A percentile compares a stretch with the other conserved stretches of the same genome.
Conservation (phyloP, 495 filamentous ascomycete species). For the Aspergillus bertholletiae region DNA sequence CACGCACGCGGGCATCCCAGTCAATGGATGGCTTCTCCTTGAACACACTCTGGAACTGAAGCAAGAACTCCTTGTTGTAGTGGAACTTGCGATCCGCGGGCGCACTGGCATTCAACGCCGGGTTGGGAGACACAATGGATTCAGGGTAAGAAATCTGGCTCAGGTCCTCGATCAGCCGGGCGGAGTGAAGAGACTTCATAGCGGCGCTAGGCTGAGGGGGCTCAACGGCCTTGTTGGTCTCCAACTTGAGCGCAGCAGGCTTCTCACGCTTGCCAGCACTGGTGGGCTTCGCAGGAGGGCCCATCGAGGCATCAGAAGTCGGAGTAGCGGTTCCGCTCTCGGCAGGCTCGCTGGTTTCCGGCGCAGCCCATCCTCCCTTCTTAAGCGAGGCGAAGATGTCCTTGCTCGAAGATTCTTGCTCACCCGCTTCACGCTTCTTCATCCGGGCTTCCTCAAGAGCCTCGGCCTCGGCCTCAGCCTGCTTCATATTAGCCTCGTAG, state of each 20-base stretch:
- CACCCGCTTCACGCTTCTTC: conserved; percentile 40
- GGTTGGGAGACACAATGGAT: conserved; percentile 81
- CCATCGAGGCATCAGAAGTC: conserved; percentile 52
- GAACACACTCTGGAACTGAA: conserved; percentile 95
- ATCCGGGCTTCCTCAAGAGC: conserved; percentile 51
- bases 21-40: conserved; percentile 91
- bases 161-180: conserved; percentile 75
- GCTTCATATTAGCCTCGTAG: conserved; percentile 54
- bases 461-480: conserved; percentile 55
- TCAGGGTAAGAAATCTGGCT: conserved; percentile 69
- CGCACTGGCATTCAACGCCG: conserved; percentile 74
- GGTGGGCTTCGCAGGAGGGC: conserved; percentile 50
- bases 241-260: conserved; percentile 78
- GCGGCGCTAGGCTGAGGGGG: conserved; percentile 87
- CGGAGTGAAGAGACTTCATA: conserved; percentile 84
- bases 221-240: conserved; percentile 78
- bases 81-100: conserved; percentile 80
- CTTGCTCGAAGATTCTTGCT: conserved; percentile 36
- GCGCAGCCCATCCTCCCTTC: conserved; percentile 45
- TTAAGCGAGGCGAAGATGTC: conserved; percentile 55
- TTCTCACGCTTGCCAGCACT: conserved; percentile 57
- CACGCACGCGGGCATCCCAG: conserved; percentile 79
- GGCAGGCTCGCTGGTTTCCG: conserved; percentile 47
- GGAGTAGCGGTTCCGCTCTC: conserved; percentile 56
- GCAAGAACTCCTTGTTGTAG: conserved; percentile 91